Conservation (phyloP, 805 yeast species). For the Saturnispora quitensis region DNA sequence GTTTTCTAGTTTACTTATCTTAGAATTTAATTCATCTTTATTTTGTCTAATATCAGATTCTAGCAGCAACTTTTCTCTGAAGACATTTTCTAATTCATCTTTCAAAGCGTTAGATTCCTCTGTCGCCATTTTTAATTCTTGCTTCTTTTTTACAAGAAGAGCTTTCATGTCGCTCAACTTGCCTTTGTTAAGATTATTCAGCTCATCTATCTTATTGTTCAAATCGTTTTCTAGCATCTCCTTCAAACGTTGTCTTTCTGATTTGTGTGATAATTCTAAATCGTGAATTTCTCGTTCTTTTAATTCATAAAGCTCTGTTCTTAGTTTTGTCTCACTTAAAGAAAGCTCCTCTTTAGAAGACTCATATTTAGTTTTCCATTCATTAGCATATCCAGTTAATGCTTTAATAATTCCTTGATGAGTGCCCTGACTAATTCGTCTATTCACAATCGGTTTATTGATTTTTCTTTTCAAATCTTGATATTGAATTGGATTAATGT, state of each 20-base stretch:
- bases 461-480: constrained; percentile 19
- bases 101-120: constrained; percentile 9
- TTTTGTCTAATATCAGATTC: constrained; percentile 1
- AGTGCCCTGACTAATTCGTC: not conserved
- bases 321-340: constrained; percentile 23
- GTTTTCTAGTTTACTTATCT: not conserved
- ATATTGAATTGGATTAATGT: constrained; percentile 24
- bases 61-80: constrained; percentile 1
- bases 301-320: constrained; percentile 20
- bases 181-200: not conserved
- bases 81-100: not conserved
- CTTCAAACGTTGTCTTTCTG: constrained; percentile 27
- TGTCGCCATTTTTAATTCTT: constrained; percentile 5
- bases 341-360: not conserved
- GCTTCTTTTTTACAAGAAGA: constrained; percentile 8
- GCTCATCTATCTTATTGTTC: constrained; percentile 20
- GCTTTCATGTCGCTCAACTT: not conserved
- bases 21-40: not conserved
- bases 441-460: not conserved
- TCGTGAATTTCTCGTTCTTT: constrained; percentile 30
- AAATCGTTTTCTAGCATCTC: constrained; percentile 27
- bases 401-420: constrained; percentile 6
- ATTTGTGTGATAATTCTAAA: constrained; percentile 27
- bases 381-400: constrained; percentile 2
- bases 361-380: constrained; percentile 3